These are phyloP conservation scores for Neofusicoccum ribis DNA, from an alignment of 2,329 filamentous ascomycete species.

Conservation along the genomic window DNA sequence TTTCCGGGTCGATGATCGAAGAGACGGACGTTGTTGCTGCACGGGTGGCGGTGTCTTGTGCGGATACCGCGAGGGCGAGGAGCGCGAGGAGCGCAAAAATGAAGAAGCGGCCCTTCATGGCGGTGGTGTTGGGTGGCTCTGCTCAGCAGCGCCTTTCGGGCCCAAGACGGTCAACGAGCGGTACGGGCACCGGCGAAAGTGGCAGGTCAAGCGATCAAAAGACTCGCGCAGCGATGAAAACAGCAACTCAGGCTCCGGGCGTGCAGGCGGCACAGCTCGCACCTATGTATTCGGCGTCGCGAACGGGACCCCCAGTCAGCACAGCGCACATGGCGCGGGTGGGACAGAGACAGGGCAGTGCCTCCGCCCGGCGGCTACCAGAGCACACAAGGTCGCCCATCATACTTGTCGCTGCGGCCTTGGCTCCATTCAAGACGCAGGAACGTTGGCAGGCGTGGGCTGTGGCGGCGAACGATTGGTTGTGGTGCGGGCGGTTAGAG, in stretches of 20 bases:
- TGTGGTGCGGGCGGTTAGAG: conserved; percentile 3
- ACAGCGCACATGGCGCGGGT: neutral
- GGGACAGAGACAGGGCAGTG: neutral
- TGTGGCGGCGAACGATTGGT: conserved; percentile 13
- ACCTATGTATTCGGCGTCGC: neutral
- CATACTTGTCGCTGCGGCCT: neutral
- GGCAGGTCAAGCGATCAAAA: neutral
- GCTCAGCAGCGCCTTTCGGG: neutral
- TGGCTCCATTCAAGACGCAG: conserved; percentile 5
- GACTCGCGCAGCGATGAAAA: neutral
- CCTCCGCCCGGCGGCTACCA: conserved; percentile 7
- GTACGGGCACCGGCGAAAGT: neutral
- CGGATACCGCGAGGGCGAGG: neutral
- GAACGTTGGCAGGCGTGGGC: conserved; percentile 7
- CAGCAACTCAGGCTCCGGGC: neutral
- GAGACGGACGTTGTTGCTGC: neutral
- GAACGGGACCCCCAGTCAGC: neutral
- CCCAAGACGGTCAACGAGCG: neutral
- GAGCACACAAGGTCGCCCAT: neutral
- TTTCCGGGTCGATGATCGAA: neutral
- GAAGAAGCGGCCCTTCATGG: neutral
- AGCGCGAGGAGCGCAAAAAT: conserved; percentile 3
- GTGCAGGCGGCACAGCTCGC: neutral
- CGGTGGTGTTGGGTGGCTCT: neutral
- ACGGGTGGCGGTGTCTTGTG: neutral